Base-by-base conservation (phyloP, 352 stramenopile species). In the Elongisporangium undulatum region DNA sequence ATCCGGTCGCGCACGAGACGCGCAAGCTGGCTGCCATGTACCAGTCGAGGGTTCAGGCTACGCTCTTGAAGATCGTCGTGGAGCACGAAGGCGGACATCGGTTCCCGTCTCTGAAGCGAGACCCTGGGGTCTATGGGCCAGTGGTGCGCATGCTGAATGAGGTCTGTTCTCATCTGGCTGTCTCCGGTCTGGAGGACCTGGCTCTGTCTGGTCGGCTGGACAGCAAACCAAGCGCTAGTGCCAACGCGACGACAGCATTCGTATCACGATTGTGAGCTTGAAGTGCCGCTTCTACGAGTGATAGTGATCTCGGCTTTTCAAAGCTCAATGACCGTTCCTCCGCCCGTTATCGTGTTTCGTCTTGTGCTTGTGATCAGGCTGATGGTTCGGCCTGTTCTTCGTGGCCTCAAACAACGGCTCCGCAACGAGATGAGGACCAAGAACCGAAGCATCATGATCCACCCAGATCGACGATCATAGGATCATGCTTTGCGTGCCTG, bases 51-150 rank as follows among this genome's bases (percentile, higher is more conserved):
- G 0, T 24, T 13, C 7, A 63, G 58, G 49, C 49, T 17, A 60
- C 53, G 12, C 53, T 63, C 4, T 56, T 67, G 19, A 71, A 68
- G 51, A 41, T 70, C 23, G 61, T 82, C 26, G 53, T 82, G 24
- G 64, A 76, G 56, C 74, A 82, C 52, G 68, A 79, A 19, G 68
- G 67, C 21, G 71, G 68, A 10, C 74, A 83, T 60, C 72, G 72
- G 41, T 83, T 80, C 64, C 74, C 74, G 49, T 72, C 68, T 1
- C 66, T 55, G 13, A 71, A 66, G 51, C 41, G 16, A 9, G 70
- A 71, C 53, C 56, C 34, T 6, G 50, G 23, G 7, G 66, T 77
- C 24, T 77, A 77, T 55, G 51, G 70, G 60, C n/a, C 39, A 63
- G 23, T 66, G 75, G 24, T 73, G 72, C 45, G 29, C 29, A 41